Conservation (phyloP, 2,329 filamentous ascomycete genomes). For the Hirsutella rhossiliensis region DNA sequence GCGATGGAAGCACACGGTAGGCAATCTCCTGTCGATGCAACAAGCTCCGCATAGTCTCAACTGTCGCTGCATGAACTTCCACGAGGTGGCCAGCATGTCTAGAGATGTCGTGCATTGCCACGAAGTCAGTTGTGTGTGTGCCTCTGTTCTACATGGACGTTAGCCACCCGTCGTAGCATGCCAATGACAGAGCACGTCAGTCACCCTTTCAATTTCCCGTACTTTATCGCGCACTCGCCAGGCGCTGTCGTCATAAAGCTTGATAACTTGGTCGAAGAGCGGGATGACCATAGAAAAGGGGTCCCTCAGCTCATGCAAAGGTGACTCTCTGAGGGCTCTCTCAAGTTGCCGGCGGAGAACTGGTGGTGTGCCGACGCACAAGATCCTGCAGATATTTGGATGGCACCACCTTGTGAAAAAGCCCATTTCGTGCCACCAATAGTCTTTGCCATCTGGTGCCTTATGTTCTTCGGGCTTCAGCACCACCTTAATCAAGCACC, state of each 20-base stretch:
- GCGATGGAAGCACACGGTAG: background rate
- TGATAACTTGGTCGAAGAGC: background rate
- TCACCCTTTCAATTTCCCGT: background rate
- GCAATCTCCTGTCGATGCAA: background rate
- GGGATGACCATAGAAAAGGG: background rate
- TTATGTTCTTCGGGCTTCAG: background rate
- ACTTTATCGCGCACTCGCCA: background rate
- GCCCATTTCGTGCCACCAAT: background rate
- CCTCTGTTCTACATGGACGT: background rate
- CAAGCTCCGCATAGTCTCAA: background rate
- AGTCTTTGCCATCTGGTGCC: background rate
- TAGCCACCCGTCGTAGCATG: background rate
- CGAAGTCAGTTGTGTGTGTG: background rate
- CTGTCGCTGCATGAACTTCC: background rate
- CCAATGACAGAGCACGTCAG: background rate
- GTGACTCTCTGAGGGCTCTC: background rate
- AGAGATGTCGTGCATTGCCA: background rate
- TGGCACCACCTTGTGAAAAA: background rate
- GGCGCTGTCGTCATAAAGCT: background rate
- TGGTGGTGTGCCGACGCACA: background rate
- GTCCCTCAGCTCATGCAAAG: background rate
- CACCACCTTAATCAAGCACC: background rate
- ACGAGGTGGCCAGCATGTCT: background rate
- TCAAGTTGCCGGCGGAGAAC: background rate
- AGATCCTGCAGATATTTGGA: background rate